Percentiles rank a stretch among this genome's conserved stretches.
Evolutionary conservation across 176 grass and related monocot species (phyloP).

Genomic region (Stipa capillata): DNA sequence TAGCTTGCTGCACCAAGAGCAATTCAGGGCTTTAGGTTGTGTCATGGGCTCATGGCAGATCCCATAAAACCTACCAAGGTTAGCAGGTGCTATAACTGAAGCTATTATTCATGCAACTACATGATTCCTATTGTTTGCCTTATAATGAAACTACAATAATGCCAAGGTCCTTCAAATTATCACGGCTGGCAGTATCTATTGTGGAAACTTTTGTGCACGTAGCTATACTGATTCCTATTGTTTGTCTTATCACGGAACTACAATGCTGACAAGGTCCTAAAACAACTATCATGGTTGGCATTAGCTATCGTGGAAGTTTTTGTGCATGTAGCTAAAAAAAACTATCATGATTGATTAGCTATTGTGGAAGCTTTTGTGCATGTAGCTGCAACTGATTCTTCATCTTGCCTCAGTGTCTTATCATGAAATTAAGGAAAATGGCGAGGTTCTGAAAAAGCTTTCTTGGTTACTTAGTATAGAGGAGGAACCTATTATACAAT

Average conservation of each 20-base stretch:
- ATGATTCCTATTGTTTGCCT: background rate
- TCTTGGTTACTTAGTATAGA: background rate
- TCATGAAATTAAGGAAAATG: background rate
- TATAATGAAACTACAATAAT: background rate
- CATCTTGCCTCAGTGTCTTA: background rate
- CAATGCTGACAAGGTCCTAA: background rate
- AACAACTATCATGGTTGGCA: slow-evolving; percentile 6
- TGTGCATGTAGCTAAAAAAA: background rate
- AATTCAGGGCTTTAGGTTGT: background rate
- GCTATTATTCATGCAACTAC: background rate
- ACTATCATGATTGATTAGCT: slow-evolving; percentile 2
- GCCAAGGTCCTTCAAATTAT: background rate
- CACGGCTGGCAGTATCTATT: background rate
- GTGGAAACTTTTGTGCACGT: background rate
- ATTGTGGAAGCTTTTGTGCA: background rate
- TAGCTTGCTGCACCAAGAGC: background rate
- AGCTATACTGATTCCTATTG: background rate
- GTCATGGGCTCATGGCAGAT: background rate
- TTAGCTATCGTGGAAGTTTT: background rate
- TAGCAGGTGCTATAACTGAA: background rate
- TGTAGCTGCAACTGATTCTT: background rate
- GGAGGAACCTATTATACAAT: background rate
- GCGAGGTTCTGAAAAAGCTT: background rate
- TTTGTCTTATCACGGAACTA: background rate
- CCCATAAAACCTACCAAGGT: background rate